Base-by-base conservation (phyloP, 257 asterid genomes). In the Paraleonurus japonicus region DNA sequence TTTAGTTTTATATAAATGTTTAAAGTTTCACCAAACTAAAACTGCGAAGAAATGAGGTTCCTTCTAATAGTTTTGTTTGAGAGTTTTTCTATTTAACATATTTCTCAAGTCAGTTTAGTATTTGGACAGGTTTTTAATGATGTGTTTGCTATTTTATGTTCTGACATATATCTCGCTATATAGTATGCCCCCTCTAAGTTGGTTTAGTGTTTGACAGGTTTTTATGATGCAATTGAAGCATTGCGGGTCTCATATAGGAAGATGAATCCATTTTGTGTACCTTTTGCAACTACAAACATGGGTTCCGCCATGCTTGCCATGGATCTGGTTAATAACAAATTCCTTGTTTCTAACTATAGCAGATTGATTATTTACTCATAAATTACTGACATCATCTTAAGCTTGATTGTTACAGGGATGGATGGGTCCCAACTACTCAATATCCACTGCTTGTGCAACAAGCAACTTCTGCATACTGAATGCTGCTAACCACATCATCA, bases 361-460 rank as follows among this genome's bases (percentile, higher is more conserved):
- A 4, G 76, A 55, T 55, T 23, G 64, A 61, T 7, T 35, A 23
- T 50, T 48, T 71, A 8, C 65, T n/a, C 37, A 64, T 48, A 73
- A 68, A 65, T 20, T 32, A 32, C 26, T 2, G 61, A 28, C 39
- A 48, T 76, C 68, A 69, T 60, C 65, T 45, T 76, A 70, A 79
- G 41, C 59, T 47, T 73, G 50, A 81, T 67, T 48, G 74, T 59
- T 76, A 28, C 82, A 93, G 98, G 98, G 98, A 53, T 93, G 98
- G 98, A 92, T 92, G 98, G 98, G 98, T 22, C 98, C 98, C 55
- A 92, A 92, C 80, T 92, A 92, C 83, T 92, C 98, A 43, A 92
- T 92, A 82, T 92, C 98, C 57, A 87, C 98, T 62, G 96, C 98
- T 37, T 93, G 98, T 85, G 97, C 97, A 69, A 93, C 98, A 45